A percentile compares a stretch with the other conserved stretches of the same genome.
Conservation (phyloP, 345 rosid species). For the Hevea brasiliensis region DNA sequence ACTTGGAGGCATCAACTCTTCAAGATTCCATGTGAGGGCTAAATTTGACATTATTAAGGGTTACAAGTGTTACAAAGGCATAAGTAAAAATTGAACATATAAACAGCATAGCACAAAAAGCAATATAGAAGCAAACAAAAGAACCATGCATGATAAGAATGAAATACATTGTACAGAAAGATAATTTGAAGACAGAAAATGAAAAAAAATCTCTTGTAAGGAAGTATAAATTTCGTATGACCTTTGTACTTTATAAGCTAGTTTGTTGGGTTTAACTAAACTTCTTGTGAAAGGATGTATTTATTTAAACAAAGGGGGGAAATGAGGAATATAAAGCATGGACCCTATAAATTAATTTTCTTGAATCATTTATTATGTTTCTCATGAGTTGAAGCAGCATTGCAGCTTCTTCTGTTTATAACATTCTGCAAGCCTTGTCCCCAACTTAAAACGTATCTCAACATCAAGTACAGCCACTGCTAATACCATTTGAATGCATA, state of each 20-base stretch:
- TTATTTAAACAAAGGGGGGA: neutral
- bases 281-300: neutral
- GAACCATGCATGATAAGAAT: neutral
- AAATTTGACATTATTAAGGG: conserved; percentile 15
- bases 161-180: neutral
- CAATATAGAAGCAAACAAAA: neutral
- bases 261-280: neutral
- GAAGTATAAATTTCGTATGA: too few species aligned
- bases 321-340: neutral
- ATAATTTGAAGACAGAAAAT: neutral
- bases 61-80: neutral
- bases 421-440: neutral
- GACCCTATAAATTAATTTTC: neutral
- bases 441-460: neutral
- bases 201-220: too few species aligned
- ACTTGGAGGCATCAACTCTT: conserved; percentile 76
- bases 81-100: conserved; percentile 4
- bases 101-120: neutral
- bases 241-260: too few species aligned
- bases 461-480: neutral
- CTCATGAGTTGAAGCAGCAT: neutral
- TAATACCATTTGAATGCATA: neutral
- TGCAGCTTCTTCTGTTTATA: neutral
- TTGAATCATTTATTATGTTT: neutral
- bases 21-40: conserved; percentile 87